A percentile compares a stretch with the other conserved stretches of the same genome.
phyloP scores from a whole-genome alignment of 2,329 filamentous ascomycete genomes.

The Aspergillus phoenicis region DNA sequence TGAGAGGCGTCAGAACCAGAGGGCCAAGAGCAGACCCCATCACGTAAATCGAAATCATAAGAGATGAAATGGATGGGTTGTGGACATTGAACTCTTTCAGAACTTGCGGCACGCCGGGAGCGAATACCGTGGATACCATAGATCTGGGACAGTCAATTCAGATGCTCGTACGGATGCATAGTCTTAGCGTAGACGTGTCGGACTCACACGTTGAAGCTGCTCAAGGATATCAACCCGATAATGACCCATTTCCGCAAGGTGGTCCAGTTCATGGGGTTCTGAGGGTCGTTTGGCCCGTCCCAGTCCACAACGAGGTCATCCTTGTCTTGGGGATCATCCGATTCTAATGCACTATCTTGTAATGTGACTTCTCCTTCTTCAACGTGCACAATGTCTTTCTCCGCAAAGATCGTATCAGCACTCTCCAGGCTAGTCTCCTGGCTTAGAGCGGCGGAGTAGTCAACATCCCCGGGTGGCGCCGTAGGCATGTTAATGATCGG shows the following conservation, averaged over 20 bases:
- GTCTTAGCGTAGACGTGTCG: background rate
- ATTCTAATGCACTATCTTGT: conserved; percentile 6
- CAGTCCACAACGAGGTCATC: conserved; percentile 16
- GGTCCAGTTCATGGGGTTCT: conserved; percentile 24
- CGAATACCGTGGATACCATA: conserved; percentile 46
- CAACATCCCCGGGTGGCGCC: conserved; percentile 3
- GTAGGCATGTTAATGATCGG: conserved; percentile 7
- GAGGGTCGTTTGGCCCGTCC: conserved; percentile 19
- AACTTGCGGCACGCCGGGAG: conserved; percentile 40
- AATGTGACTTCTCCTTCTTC: conserved; percentile 1
- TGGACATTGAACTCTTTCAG: conserved; percentile 47
- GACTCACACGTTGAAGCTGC: conserved; percentile 23
- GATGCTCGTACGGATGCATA: background rate
- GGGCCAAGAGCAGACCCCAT: conserved; percentile 61
- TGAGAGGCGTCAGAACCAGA: conserved; percentile 59
- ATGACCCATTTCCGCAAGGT: conserved; percentile 20
- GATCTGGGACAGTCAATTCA: conserved; percentile 15
- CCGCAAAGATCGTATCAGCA: conserved; percentile 5
- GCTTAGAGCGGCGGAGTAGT: conserved; percentile 8
- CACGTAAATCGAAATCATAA: conserved; percentile 62
- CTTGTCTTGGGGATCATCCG: conserved; percentile 12
- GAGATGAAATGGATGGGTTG: conserved; percentile 46
- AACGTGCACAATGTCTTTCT: conserved; percentile 13
- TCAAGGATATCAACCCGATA: conserved; percentile 23
- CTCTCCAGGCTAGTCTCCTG: conserved; percentile 12